Evolutionary conservation across 2,329 filamentous ascomycete genomes (phyloP).

Genomic region (Aspergillus tanneri): DNA sequence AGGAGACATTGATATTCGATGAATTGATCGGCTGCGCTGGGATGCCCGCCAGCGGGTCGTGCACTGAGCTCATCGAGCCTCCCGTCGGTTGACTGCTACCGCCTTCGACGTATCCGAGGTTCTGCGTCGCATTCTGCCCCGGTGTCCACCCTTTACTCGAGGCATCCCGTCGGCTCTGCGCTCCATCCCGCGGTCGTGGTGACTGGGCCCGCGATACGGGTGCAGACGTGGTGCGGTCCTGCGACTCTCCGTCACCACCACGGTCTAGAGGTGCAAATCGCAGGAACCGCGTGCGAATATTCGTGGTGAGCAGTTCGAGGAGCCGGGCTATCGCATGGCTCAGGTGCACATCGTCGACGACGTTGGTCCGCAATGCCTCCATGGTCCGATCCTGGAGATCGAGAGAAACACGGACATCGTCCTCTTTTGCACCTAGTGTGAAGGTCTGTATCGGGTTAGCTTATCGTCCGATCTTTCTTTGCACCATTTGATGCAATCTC

Average conservation of each 20-base stretch:
- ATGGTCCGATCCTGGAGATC: constrained; percentile 60
- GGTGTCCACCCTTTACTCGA: constrained; percentile 29
- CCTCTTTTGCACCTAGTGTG: constrained; percentile 61
- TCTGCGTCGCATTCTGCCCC: constrained; percentile 15
- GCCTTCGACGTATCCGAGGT: constrained; percentile 30
- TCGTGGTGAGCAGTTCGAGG: constrained; percentile 58
- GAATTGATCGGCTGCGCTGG: constrained; percentile 47
- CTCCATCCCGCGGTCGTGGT: constrained; percentile 33
- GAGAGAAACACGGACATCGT: constrained; percentile 59
- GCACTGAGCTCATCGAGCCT: constrained; percentile 27
- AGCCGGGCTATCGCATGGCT: constrained; percentile 62
- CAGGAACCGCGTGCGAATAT: constrained; percentile 58
- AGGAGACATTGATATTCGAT: constrained; percentile 46
- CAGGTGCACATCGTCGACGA: constrained; percentile 66
- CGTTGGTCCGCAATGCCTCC: constrained; percentile 57
- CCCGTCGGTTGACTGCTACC: constrained; percentile 22
- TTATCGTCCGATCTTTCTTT: background rate
- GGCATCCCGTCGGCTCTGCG: constrained; percentile 27
- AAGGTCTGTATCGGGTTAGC: constrained; percentile 51
- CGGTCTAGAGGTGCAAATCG: constrained; percentile 56
- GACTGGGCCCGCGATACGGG: constrained; percentile 39
- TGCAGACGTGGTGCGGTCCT: constrained; percentile 35
- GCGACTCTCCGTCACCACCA: constrained; percentile 39
- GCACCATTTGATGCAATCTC: no score
- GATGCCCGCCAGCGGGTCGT: constrained; percentile 46